phyloP scores from a whole-genome alignment of 306 rosid genomes.

The Ormosia semicastrata region DNA sequence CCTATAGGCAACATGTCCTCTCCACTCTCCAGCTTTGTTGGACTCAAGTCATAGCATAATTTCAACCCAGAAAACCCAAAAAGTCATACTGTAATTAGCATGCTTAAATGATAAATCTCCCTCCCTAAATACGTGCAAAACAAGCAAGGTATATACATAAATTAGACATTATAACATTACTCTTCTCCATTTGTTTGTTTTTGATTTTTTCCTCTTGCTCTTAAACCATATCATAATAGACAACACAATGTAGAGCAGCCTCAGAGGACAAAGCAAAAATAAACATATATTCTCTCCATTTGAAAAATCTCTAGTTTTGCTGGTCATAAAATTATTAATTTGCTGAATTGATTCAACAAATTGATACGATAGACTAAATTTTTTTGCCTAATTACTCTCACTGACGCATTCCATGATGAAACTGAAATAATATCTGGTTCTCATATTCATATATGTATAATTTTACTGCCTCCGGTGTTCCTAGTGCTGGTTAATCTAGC shows the following conservation, averaged over 20 bases:
- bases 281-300: not conserved
- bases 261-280: conserved; percentile 28
- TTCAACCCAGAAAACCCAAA: conserved; percentile 6
- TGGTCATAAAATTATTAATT: not conserved
- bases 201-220: not conserved
- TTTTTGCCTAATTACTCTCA: not conserved
- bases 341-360: conserved; percentile 1
- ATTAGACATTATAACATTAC: not conserved
- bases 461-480: not conserved
- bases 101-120: not conserved
- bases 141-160: not conserved
- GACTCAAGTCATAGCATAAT: conserved; percentile 7
- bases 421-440: not conserved
- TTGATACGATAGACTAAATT: not conserved
- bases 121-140: not conserved
- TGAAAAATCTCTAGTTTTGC: not conserved
- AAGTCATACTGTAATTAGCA: not conserved
- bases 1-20: not conserved
- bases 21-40: conserved; percentile 46
- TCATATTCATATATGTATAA: not conserved
- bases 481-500: not conserved
- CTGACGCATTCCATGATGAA: not conserved
- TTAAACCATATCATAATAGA: conserved; percentile 9
- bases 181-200: conserved; percentile 34
- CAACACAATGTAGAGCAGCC: conserved; percentile 33